Percentiles rank a stretch among this genome's conserved stretches.
Evolutionary conservation across 2,329 filamentous ascomycete genomes (phyloP).

Genomic region (Arthrinium phaeospermum): DNA sequence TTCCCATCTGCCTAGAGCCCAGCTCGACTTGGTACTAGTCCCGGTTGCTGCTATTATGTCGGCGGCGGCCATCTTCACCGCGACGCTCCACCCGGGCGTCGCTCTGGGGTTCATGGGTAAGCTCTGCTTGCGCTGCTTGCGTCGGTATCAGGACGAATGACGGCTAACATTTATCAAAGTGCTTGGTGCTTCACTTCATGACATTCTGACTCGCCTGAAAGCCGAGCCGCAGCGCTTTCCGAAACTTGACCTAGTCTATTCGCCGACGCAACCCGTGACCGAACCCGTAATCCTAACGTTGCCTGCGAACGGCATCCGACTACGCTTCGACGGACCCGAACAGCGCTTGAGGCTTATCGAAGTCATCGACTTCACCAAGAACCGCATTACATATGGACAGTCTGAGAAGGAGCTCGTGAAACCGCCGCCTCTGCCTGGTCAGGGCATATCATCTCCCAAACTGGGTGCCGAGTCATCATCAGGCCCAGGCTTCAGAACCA

Average conservation of each 20-base stretch:
- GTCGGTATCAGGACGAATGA: neutral
- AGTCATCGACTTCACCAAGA: slow-evolving; percentile 87
- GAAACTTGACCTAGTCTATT: slow-evolving; percentile 82
- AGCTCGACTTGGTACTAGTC: neutral
- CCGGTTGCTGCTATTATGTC: slow-evolving; percentile 33
- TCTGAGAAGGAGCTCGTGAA: slow-evolving; percentile 71
- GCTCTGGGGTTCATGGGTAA: slow-evolving; percentile 40
- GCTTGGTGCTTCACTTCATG: slow-evolving; percentile 89
- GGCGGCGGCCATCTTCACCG: slow-evolving; percentile 34
- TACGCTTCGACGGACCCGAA: slow-evolving; percentile 93
- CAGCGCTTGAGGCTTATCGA: slow-evolving; percentile 92
- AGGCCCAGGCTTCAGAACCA: slow-evolving; percentile 83
- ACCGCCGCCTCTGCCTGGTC: slow-evolving; percentile 48
- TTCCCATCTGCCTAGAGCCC: neutral
- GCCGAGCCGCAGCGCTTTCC: slow-evolving; percentile 84
- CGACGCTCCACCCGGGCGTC: slow-evolving; percentile 38
- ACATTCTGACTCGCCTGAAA: slow-evolving; percentile 86
- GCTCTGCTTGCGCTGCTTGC: slow-evolving; percentile 9
- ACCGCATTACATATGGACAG: slow-evolving; percentile 80
- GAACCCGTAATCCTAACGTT: slow-evolving; percentile 78
- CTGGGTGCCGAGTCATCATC: slow-evolving; percentile 39
- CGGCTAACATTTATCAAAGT: slow-evolving; percentile 53
- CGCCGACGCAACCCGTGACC: slow-evolving; percentile 73
- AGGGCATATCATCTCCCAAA: slow-evolving; percentile 33
- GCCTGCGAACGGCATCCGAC: slow-evolving; percentile 82